These are phyloP conservation scores for Aspergillus sclerotiicarbonarius DNA, from an alignment of 495 filamentous ascomycete genomes.

Conservation along the genomic window DNA sequence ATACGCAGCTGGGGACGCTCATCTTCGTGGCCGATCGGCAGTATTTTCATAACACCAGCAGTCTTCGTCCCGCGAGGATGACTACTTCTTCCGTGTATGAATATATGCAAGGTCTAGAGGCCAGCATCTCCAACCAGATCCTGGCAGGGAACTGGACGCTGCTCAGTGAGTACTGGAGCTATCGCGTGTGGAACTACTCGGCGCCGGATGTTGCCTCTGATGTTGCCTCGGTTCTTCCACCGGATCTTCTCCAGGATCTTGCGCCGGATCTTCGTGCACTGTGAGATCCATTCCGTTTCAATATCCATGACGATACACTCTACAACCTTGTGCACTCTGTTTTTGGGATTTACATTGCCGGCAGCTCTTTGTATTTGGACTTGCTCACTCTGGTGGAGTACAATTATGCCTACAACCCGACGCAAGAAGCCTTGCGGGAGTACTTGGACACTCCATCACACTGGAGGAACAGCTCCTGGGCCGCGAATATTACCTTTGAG, in stretches of 20 bases:
- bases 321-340: background rate
- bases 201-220: background rate
- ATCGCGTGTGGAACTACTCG: background rate
- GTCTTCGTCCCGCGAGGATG: background rate
- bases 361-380: background rate
- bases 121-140: background rate
- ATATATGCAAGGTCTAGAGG: background rate
- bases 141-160: background rate
- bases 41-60: slow-evolving; percentile 1
- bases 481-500: background rate
- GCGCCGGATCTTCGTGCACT: too few relatives aligned
- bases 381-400: background rate
- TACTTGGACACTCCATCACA: background rate
- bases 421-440: background rate
- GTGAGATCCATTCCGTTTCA: too few relatives aligned
- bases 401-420: background rate
- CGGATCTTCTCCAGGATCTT: too few relatives aligned
- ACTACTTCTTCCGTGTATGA: background rate
- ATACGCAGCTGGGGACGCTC: background rate
- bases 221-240: background rate
- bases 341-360: background rate
- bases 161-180: background rate
- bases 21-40: background rate
- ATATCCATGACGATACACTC: too few relatives aligned
- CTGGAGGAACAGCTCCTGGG: slow-evolving; percentile 5